Evolutionary conservation across 805 yeast genomes (phyloP), one percentile per base, ranked within the genome.

Genomic region (Metschnikowia anglica): DNA sequence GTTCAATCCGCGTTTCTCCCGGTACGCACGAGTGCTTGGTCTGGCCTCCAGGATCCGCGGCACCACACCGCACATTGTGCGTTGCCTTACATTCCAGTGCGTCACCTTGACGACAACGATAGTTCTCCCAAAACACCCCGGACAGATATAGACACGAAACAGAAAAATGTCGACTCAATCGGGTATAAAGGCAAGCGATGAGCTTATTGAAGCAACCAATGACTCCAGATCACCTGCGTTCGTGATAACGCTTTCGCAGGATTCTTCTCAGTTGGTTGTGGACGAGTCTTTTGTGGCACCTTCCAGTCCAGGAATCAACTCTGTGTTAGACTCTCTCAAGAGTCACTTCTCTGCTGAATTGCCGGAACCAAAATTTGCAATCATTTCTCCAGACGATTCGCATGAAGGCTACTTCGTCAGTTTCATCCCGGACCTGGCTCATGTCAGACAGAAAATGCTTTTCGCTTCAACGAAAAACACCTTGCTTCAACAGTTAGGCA

Each of bases 401-500:
- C 38, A 67, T 47, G 50, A 46, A 5, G 53, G 47, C 5, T 73
- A 79, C 3, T 89, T 91, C 54, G 76, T 89, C 34, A 80, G 93
- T 16, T 90, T 75, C 65, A 90, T 91, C 40, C 97, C 99, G 0
- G 97, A 91, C 60, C 63, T 63, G 38, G 86, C 97, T 7, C 80
- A 83, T 2, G 90, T 91, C 28, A 77, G 89, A 44, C 74, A 77
- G 43, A 93, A 91, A 62, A 93, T 93, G 97, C 72, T 93, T 37
- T 93, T 90, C 61, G 98, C 98, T 4, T 87, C 97, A 2, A 82
- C 95, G 9, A 88, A 88, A 48, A 84, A 80, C 60, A 80, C 93
- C 1, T 63, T 93, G 27, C 66, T 86, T 43, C 79, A 85, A 52
- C 83, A 84, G 48, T 70, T 91, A 29, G 97, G 97, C 7, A 75